phyloP scores from a whole-genome alignment of 2,329 filamentous ascomycete genomes.

The Penicillium sp. region DNA sequence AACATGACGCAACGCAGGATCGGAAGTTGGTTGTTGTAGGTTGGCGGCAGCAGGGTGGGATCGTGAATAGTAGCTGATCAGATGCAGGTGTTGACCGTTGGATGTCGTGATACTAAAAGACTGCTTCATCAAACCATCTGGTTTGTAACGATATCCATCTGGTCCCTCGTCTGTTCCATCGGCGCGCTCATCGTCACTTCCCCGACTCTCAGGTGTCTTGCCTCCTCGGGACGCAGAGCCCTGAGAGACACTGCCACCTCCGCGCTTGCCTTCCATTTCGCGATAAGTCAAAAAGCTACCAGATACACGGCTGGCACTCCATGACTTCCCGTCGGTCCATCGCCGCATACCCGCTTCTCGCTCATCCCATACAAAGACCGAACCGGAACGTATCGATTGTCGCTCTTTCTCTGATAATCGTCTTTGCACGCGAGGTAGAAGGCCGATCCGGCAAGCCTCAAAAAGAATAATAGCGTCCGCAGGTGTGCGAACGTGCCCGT shows the following conservation, averaged over 20 bases:
- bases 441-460: constrained; percentile 86
- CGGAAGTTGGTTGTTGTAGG: constrained; percentile 76
- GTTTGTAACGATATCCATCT: constrained; percentile 91
- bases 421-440: constrained; percentile 87
- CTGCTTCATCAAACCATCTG: constrained; percentile 97
- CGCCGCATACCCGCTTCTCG: constrained; percentile 95
- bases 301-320: constrained; percentile 95
- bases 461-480: constrained; percentile 98
- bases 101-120: constrained; percentile 98
- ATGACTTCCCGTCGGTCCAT: constrained; percentile 99
- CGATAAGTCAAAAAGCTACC: constrained; percentile 96
- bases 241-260: constrained; percentile 66
- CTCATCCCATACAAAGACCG: constrained; percentile 99
- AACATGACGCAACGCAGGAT: constrained; percentile 76
- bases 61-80: constrained; percentile 94
- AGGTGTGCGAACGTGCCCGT: constrained; percentile 92
- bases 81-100: constrained; percentile 83
- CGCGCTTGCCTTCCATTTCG: constrained; percentile 98
- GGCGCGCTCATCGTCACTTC: constrained; percentile 78
- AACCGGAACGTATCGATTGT: constrained; percentile 92
- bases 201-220: constrained; percentile 80
- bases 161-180: constrained; percentile 67
- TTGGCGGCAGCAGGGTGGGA: constrained; percentile 70
- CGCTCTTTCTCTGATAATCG: constrained; percentile 94
- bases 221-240: constrained; percentile 57